Evolutionary conservation across 2,329 filamentous ascomycete genomes (phyloP), one percentile per base, ranked within the genome.

Genomic region (Magnaporthiopsis rhizophila): DNA sequence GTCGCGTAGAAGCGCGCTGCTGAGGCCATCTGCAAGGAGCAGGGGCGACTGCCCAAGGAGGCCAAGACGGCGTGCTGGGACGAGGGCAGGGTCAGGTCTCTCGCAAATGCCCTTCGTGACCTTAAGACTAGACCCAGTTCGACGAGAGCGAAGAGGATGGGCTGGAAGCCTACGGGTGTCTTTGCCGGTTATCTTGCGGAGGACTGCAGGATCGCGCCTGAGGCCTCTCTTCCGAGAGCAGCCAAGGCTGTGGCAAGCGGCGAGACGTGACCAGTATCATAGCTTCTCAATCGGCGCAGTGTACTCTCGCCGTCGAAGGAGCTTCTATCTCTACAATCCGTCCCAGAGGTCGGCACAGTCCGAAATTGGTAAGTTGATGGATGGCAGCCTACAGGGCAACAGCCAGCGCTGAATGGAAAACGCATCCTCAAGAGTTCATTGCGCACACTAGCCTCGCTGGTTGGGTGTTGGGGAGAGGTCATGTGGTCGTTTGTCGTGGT

Each of bases 151-250:
- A 64, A 34, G 21, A 50, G 45, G 56, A 21, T 64, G 13, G 63
- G 36, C 38, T 64, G 63, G 58, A 56, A 60, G 38, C 58, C 62
- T 57, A 64, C 66, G 0, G 71, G 71, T 1, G 70, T 61, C 2
- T 72, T 73, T 59, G 69, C 69, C 15, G 66, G 67, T 1, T 64
- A 69, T n/a, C 66, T 72, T 3, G 67, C 57, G 12, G 62, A 60
- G 36, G 62, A 64, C 56, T 59, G 57, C 38, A 53, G 56, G 38
- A 32, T 34, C 8, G 58, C 62, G 21, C 58, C 62, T 21, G 62
- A 66, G 3, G 58, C 30, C 24, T 58, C 24, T 3, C 24, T 58
- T 24, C 8, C 57, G 24, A 50, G 45, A 9, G 45, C 45, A 2
- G 18, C 2, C 45, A 50, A n/a, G 8, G 45, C 45, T n/a, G 45